These are phyloP conservation scores for Colletotrichum horii DNA, from an alignment of 2,329 filamentous ascomycete genomes.

Conservation along the genomic window DNA sequence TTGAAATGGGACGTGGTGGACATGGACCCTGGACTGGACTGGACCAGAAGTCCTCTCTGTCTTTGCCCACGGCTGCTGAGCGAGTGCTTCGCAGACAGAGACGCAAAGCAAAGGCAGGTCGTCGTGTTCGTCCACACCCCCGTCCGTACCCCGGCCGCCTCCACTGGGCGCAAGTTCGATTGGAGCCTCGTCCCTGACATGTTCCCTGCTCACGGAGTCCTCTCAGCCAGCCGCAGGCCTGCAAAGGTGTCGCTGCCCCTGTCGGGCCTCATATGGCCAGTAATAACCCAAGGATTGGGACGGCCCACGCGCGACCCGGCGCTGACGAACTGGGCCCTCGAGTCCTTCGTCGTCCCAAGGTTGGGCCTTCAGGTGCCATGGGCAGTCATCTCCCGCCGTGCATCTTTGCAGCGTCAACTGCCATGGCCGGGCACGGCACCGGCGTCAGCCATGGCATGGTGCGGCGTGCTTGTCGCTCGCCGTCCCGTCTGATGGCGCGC, in stretches of 20 bases:
- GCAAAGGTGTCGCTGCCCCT: background rate
- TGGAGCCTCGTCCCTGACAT: constrained; percentile 17
- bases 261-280: constrained; percentile 8
- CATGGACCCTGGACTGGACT: constrained; percentile 13
- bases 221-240: constrained; percentile 9
- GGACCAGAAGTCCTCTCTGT: background rate
- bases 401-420: background rate
- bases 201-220: constrained; percentile 8
- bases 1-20: background rate
- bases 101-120: background rate
- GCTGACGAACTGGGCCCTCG: constrained; percentile 16
- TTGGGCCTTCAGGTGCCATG: background rate
- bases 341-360: background rate
- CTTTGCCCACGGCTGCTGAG: too few species aligned
- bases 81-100: too few species aligned
- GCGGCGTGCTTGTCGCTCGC: background rate
- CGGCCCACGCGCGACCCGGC: constrained; percentile 4
- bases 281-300: constrained; percentile 17
- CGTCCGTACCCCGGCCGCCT: background rate
- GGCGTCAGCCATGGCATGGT: background rate
- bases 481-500: background rate
- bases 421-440: background rate
- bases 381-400: background rate
- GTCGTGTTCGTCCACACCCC: background rate
- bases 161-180: constrained; percentile 18